Evolutionary conservation across 2,329 filamentous ascomycete species (phyloP).

Genomic region (Apiospora marii): DNA sequence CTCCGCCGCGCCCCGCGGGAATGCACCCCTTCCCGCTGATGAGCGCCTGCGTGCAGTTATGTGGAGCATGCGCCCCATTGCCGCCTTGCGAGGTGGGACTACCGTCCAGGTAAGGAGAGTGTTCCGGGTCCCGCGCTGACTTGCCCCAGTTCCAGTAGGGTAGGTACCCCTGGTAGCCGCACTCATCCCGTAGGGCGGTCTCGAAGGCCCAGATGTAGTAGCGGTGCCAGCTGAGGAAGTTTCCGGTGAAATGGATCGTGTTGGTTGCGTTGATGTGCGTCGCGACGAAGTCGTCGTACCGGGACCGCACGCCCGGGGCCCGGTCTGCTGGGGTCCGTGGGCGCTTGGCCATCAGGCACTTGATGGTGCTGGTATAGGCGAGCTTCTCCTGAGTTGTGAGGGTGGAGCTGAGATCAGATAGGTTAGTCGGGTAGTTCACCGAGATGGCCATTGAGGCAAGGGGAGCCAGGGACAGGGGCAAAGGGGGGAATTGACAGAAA

Average conservation of each 20-base stretch:
- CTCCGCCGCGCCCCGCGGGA: constrained; percentile 28
- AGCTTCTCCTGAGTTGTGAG: background rate
- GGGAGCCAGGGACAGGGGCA: background rate
- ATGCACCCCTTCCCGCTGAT: constrained; percentile 28
- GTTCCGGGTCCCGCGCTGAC: constrained; percentile 40
- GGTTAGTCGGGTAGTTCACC: background rate
- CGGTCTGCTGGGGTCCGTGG: constrained; percentile 8
- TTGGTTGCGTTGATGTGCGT: constrained; percentile 46
- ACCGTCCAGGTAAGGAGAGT: constrained; percentile 46
- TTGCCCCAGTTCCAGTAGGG: constrained; percentile 50
- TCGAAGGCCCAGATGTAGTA: constrained; percentile 29
- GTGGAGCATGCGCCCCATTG: constrained; percentile 34
- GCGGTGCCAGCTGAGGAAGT: constrained; percentile 30
- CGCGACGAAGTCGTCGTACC: constrained; percentile 49
- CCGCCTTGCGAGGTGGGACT: constrained; percentile 46
- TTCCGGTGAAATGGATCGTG: constrained; percentile 43
- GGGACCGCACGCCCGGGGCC: constrained; percentile 27
- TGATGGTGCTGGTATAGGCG: constrained; percentile 24
- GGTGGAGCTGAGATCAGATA: background rate
- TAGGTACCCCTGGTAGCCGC: constrained; percentile 48
- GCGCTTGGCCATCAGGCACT: constrained; percentile 29
- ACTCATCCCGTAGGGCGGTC: constrained; percentile 40
- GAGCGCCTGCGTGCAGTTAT: constrained; percentile 34
- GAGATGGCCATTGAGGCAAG: constrained; percentile 13
- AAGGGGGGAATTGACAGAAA: background rate